Evolutionary conservation across 768 basidiomycete genomes (phyloP).

Genomic region (Asterophora lycoperdoides): DNA sequence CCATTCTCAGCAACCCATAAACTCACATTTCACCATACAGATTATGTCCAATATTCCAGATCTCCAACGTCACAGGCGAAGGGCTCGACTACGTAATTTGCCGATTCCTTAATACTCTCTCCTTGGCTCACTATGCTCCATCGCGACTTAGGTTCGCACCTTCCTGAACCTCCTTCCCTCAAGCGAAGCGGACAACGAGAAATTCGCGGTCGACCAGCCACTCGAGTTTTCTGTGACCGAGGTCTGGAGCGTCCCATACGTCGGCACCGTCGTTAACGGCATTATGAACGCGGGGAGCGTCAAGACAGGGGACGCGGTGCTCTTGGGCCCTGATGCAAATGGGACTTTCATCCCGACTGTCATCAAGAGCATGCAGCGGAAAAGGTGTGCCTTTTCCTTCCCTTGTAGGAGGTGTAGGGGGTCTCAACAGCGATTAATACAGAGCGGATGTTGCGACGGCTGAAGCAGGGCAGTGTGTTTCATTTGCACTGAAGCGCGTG

Average conservation of each 20-base stretch:
- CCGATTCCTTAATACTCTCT: background rate
- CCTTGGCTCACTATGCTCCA: background rate
- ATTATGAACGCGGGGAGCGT: slow-evolving; percentile 73
- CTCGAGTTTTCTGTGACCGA: slow-evolving; percentile 87
- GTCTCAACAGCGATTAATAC: background rate
- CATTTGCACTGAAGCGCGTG: slow-evolving; percentile 87
- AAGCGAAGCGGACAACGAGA: slow-evolving; percentile 77
- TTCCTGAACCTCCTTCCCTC: slow-evolving; percentile 91
- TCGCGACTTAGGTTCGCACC: slow-evolving; percentile 57
- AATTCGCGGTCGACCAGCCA: slow-evolving; percentile 76
- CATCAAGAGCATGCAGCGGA: slow-evolving; percentile 92
- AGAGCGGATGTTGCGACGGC: slow-evolving; percentile 80
- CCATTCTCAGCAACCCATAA: slow-evolving; percentile 1
- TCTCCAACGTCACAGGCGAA: slow-evolving; percentile 94
- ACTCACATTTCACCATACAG: slow-evolving; percentile 30
- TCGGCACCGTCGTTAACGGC: slow-evolving; percentile 81
- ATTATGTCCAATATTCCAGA: slow-evolving; percentile 85
- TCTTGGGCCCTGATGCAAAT: slow-evolving; percentile 90
- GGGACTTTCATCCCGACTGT: slow-evolving; percentile 79
- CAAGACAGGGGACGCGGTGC: slow-evolving; percentile 75
- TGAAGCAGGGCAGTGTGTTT: slow-evolving; percentile 95
- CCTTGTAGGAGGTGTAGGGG: background rate
- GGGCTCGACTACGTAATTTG: slow-evolving; percentile 68
- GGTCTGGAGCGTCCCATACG: slow-evolving; percentile 84
- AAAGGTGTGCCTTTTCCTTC: slow-evolving; percentile 47